These are phyloP conservation scores for Penicillium roqueforti DNA, from an alignment of 495 filamentous ascomycete species.

Conservation along the genomic window DNA sequence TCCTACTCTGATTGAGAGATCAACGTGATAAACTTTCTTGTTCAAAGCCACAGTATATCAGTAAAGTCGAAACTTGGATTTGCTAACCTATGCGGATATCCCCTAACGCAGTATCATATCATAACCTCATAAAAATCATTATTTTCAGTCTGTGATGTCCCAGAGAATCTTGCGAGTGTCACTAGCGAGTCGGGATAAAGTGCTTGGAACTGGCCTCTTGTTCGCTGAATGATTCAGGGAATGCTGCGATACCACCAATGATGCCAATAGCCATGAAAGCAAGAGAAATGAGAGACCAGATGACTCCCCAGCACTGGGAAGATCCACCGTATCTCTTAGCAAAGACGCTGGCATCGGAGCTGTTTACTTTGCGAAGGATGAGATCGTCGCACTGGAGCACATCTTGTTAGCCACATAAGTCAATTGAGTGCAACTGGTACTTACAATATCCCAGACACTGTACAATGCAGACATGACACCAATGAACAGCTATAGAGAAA, in stretches of 20 bases:
- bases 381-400: slow-evolving; percentile 64
- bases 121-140: slow-evolving; percentile 3
- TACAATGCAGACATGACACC: slow-evolving; percentile 76
- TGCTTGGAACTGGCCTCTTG: slow-evolving; percentile 65
- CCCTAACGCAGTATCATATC: background rate
- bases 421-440: slow-evolving; percentile 18
- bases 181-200: slow-evolving; percentile 52
- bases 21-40: too few species aligned
- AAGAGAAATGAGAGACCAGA: slow-evolving; percentile 70
- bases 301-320: slow-evolving; percentile 76
- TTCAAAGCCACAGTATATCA: background rate
- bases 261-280: slow-evolving; percentile 68
- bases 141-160: background rate
- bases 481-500: slow-evolving; percentile 55
- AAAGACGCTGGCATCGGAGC: slow-evolving; percentile 76
- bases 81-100: background rate
- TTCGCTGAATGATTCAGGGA: slow-evolving; percentile 61
- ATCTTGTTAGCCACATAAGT: background rate
- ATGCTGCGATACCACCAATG: slow-evolving; percentile 69
- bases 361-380: slow-evolving; percentile 78
- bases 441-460: slow-evolving; percentile 79
- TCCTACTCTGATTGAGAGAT: too few species aligned
- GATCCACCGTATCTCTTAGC: slow-evolving; percentile 73
- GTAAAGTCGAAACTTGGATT: background rate
- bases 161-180: background rate